Evolutionary conservation across 2,329 filamentous ascomycete genomes (phyloP).

Genomic region (Paracoccidioides lutzii): DNA sequence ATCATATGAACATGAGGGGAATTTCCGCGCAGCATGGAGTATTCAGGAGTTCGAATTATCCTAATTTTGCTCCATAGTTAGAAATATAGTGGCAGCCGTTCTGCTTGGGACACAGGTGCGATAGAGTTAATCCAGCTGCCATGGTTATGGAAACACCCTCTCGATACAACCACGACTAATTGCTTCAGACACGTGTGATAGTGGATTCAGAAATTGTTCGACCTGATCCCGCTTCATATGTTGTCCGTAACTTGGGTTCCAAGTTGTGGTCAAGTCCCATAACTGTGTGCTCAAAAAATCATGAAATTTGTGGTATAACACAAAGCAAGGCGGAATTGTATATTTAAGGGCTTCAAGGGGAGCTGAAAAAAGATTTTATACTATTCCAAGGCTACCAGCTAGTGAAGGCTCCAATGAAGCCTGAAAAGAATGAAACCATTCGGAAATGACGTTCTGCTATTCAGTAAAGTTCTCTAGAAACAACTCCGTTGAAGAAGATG

Average conservation of each 20-base stretch:
- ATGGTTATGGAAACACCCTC: constrained; percentile 37
- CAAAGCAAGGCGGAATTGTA: constrained; percentile 37
- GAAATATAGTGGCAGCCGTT: constrained; percentile 44
- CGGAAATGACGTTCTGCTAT: neutral
- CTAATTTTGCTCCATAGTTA: constrained; percentile 29
- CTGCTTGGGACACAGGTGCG: constrained; percentile 31
- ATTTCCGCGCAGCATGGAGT: constrained; percentile 48
- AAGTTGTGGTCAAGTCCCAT: constrained; percentile 49
- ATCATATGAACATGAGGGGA: constrained; percentile 47
- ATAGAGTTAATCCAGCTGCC: constrained; percentile 51
- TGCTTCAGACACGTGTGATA: constrained; percentile 33
- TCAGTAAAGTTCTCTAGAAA: neutral
- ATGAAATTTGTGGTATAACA: constrained; percentile 37
- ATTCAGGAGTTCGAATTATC: constrained; percentile 44
- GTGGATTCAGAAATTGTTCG: constrained; percentile 41
- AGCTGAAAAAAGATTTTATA: constrained; percentile 20
- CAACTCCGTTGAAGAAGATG: neutral
- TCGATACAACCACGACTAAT: constrained; percentile 45
- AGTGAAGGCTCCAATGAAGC: neutral
- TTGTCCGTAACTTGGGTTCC: constrained; percentile 45
- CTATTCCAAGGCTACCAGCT: constrained; percentile 9
- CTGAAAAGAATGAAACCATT: neutral
- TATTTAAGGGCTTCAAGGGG: constrained; percentile 23
- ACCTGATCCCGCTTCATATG: constrained; percentile 51
- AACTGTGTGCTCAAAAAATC: constrained; percentile 44